Evolutionary conservation across 1,284 basidiomycete species (phyloP), one percentile per base, ranked within the genome.

Genomic region (Trichosporon asahii): DNA sequence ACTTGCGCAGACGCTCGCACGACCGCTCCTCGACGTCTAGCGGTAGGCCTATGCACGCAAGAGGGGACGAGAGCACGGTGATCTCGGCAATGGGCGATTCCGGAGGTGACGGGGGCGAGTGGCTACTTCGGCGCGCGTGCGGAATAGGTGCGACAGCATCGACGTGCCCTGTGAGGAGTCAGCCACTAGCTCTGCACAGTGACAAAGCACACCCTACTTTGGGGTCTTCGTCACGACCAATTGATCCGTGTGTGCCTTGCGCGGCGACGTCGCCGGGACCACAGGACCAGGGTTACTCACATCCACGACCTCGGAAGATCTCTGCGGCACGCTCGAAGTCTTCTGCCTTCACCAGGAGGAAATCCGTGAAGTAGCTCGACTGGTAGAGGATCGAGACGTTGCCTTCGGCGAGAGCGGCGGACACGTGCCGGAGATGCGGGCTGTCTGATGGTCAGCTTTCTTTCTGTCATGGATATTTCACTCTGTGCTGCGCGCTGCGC

Each of bases 381-480:
- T 92, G 92, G 79, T 93, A 94, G 5, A 93, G 84, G 68, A 93
- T 93, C 31, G 90, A 90, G 57, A 94, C 92, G 9, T 91, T 91
- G 40, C 90, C 91, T 27, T 87, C 88, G 4, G 91, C 91, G 12
- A 94, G 85, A 27, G 90, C 90, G 7, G 90, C 89, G 31, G 91
- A 92, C 33, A 94, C 85, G 78, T 92, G 90, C 70, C 90, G 88
- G 0, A 93, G 74, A 66, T 82, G 79, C n/a, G 80, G 79, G 1
- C 79, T 81, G 70, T 82, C 80, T 82, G 67, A 1, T 12, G n/a
- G 55, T 73, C 67, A 72, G 69, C 35, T 9, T 33, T 33, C 31
- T 33, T 9, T 33, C 11, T 33, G 18, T 23, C 40, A 61, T 31
- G 57, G 11, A 21, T 18, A n/a, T 61, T n/a, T n/a, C n/a, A n/a